Evolutionary conservation across 2,329 filamentous ascomycete species (phyloP), one percentile per base, ranked within the genome.

Genomic region (Paraconiothyrium sp.): DNA sequence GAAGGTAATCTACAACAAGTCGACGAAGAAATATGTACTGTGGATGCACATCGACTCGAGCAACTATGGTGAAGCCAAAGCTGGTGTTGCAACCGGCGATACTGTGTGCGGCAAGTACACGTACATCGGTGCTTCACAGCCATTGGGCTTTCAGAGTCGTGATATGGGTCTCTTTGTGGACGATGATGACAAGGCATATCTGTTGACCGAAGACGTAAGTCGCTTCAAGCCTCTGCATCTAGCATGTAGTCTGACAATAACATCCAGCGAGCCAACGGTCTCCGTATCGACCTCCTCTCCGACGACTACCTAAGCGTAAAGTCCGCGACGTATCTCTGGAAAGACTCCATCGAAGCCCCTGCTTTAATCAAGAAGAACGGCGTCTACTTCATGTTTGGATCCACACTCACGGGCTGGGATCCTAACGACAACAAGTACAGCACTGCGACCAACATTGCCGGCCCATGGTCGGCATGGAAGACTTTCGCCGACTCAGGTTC

Each of bases 41-140:
- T 91, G 87, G 81, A 82, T 91, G 81, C 89, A 91, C 70, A 89
- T 90, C 52, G 89, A 92, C 70, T 83, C 79, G 58, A 80, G 80
- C 34, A 83, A 82, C 70, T 91, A 91, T 66, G 82, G 81, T 1
- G 88, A 90, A 39, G 89, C 89, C 0, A 86, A 85, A 58, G 86
- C 88, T 1, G 89, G 88, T 0, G 86, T 91, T 6, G 89, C 89
- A 0, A 88, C 84, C 0, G 83, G 85, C 0, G 79, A 83, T 62
- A 81, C 78, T 0, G 85, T 90, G 0, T 90, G 89, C 66, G 89
- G 89, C 2, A 78, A 82, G 43, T 92, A 91, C 68, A 76, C 75
- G 4, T 86, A 85, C 67, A 65, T 79, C n/a, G 74, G 77, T 16
- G 79, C 77, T 60, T 83, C 81, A 63, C 80, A 76, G 62, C 85